These are phyloP conservation scores for Fusarium sp. DNA, from an alignment of 2,329 filamentous ascomycete genomes.

Conservation along the genomic window DNA sequence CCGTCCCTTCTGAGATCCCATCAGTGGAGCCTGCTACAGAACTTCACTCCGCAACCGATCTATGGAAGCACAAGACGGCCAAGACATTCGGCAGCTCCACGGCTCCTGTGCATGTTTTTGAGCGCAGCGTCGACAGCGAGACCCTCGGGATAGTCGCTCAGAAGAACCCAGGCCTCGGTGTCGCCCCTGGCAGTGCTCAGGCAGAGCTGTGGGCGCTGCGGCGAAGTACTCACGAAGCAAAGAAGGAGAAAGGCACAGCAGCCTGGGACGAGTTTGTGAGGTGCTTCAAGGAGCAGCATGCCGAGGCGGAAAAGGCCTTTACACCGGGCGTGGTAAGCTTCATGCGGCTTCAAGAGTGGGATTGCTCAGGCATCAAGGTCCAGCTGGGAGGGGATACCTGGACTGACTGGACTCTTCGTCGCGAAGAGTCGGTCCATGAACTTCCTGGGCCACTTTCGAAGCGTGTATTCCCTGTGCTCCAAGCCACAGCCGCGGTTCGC, in stretches of 20 bases:
- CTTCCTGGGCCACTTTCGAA: constrained; percentile 68
- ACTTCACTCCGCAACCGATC: constrained; percentile 26
- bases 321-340: constrained; percentile 51
- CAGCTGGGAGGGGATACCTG: constrained; percentile 53
- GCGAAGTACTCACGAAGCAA: constrained; percentile 67
- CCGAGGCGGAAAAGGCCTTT: constrained; percentile 53
- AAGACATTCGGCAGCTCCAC: constrained; percentile 60
- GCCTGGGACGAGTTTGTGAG: constrained; percentile 70
- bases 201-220: constrained; percentile 71
- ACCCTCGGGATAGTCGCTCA: constrained; percentile 54
- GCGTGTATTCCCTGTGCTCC: constrained; percentile 72
- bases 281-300: constrained; percentile 63
- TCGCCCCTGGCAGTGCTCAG: constrained; percentile 32
- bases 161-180: constrained; percentile 44
- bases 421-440: constrained; percentile 73
- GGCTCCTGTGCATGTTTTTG: constrained; percentile 62
- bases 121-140: constrained; percentile 57
- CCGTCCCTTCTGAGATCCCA: constrained; percentile 55
- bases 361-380: constrained; percentile 53
- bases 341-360: constrained; percentile 55
- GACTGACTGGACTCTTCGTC: constrained; percentile 57
- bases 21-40: constrained; percentile 31
- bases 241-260: constrained; percentile 61
- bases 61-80: constrained; percentile 61
- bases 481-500: constrained; percentile 62